These are phyloP conservation scores for Arabidopsis lyrata DNA, from an alignment of 441 rosid genomes.

Conservation along the genomic window DNA sequence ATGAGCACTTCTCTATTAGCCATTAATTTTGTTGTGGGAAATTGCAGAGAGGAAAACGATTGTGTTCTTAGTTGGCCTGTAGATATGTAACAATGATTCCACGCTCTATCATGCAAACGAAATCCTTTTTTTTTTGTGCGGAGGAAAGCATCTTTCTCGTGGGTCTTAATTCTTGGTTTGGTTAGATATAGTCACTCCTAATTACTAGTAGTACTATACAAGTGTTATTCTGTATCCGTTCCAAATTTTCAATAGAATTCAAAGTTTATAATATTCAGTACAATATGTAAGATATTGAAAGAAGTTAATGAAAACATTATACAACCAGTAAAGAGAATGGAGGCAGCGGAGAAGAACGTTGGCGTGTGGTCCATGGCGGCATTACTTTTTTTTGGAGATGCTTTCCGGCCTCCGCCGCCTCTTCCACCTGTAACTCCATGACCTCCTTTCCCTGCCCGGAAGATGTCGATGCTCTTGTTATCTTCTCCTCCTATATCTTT, in stretches of 20 bases:
- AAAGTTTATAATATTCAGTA: slow-evolving; percentile 2
- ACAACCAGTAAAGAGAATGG: slow-evolving; percentile 23
- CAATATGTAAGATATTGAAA: slow-evolving; percentile 1
- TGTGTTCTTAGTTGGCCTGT: slow-evolving; percentile 30
- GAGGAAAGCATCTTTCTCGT: slow-evolving; percentile 5
- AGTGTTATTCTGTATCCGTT: neutral
- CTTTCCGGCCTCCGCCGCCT: slow-evolving; percentile 44
- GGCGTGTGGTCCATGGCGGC: slow-evolving; percentile 15
- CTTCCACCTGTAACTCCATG: slow-evolving; percentile 33
- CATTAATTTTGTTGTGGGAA: slow-evolving; percentile 9
- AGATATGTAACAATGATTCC: slow-evolving; percentile 16
- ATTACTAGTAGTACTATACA: neutral
- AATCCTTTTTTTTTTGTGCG: neutral
- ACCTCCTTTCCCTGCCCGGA: slow-evolving; percentile 29
- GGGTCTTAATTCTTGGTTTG: neutral
- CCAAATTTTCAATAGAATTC: neutral
- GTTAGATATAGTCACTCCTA: neutral
- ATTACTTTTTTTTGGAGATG: slow-evolving; percentile 40
- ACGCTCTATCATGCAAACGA: slow-evolving; percentile 11
- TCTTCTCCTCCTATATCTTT: slow-evolving; percentile 19
- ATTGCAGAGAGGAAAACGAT: neutral
- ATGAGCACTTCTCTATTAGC: slow-evolving; percentile 9
- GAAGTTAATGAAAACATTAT: slow-evolving; percentile 28
- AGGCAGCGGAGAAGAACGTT: slow-evolving; percentile 24
- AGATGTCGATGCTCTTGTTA: slow-evolving; percentile 30